phyloP scores from a whole-genome alignment of 352 stramenopile genomes.

The Phytophthora syringae region DNA sequence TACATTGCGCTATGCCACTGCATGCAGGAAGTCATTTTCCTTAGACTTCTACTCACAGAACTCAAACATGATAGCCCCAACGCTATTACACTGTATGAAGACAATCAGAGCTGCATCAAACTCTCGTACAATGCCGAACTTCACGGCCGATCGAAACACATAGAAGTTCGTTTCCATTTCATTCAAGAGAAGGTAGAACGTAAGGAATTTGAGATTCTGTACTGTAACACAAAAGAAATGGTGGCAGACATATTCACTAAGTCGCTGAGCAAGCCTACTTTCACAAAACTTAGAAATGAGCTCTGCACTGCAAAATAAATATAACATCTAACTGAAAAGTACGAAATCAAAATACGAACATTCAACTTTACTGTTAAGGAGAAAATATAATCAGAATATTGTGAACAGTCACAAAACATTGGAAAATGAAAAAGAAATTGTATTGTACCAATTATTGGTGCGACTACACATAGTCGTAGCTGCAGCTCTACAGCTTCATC shows the following conservation, averaged over 20 bases:
- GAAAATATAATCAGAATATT: not conserved
- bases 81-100: constrained; percentile 28
- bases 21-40: too few species aligned
- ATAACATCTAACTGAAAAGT: too few species aligned
- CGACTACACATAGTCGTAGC: too few species aligned
- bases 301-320: not conserved
- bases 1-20: too few species aligned
- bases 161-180: constrained; percentile 44
- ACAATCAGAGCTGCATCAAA: constrained; percentile 50
- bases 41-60: not conserved
- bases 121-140: constrained; percentile 34
- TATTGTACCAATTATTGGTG: constrained; percentile 1
- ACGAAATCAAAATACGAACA: too few species aligned
- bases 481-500: too few species aligned
- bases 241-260: constrained; percentile 16
- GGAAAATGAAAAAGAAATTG: not conserved
- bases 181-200: constrained; percentile 40
- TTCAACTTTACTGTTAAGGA: too few species aligned
- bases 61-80: not conserved
- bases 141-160: constrained; percentile 40
- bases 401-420: too few species aligned
- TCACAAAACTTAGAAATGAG: not conserved
- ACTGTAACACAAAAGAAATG: constrained; percentile 16
- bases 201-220: constrained; percentile 18
- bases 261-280: not conserved